phyloP scores from a whole-genome alignment of 306 rosid genomes.

The Lupinus albus region DNA sequence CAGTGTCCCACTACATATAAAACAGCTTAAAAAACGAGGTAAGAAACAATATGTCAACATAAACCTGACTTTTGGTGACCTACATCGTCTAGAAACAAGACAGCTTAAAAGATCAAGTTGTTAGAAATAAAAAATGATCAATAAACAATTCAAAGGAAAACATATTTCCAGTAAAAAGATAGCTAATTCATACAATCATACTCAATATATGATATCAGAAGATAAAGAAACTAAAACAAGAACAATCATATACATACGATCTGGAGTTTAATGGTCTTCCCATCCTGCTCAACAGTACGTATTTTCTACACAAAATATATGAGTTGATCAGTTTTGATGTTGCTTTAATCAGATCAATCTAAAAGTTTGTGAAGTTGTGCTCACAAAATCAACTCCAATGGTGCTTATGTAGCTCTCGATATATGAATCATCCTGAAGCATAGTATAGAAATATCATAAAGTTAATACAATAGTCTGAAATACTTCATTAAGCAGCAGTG shows the following conservation, averaged over 20 bases:
- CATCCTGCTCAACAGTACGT: constrained; percentile 59
- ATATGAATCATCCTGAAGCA: constrained; percentile 86
- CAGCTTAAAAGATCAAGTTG: constrained; percentile 4
- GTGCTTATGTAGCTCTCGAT: constrained; percentile 97
- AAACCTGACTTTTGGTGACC: constrained; percentile 1
- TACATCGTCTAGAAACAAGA: constrained; percentile 23
- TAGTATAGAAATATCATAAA: neutral
- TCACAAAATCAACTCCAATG: constrained; percentile 96
- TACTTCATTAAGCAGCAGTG: constrained; percentile 9
- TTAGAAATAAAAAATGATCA: neutral
- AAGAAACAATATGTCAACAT: constrained; percentile 28
- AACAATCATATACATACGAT: constrained; percentile 42
- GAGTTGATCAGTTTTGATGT: constrained; percentile 27
- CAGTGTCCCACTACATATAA: constrained; percentile 54
- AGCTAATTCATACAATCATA: constrained; percentile 2
- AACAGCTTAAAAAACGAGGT: constrained; percentile 34
- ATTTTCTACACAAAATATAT: constrained; percentile 48
- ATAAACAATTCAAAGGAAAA: constrained; percentile 4
- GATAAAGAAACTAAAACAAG: constrained; percentile 21
- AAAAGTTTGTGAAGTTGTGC: constrained; percentile 39
- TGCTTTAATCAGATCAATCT: constrained; percentile 16
- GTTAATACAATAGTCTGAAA: constrained; percentile 7
- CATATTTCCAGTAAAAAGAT: neutral
- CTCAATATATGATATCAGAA: constrained; percentile 12
- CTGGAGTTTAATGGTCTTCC: constrained; percentile 58